Conservation (phyloP, 305 asterid genomes). For the Plantago lanceolata region DNA sequence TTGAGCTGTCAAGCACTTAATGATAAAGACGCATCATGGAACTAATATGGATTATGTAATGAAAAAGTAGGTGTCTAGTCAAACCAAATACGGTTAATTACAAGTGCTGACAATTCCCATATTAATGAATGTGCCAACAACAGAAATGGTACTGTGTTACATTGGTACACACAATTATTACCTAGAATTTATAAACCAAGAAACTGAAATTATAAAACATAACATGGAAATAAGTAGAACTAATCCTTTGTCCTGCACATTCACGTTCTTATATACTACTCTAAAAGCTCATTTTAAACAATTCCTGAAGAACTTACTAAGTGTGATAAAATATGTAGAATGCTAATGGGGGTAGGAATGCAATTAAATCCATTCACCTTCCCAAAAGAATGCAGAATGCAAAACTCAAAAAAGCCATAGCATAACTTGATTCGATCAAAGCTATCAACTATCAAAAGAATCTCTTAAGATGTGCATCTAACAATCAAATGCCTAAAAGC, state of each 20-base stretch:
- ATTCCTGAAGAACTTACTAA: conserved; percentile 4
- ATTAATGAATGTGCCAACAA: not conserved
- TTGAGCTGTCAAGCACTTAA: not conserved
- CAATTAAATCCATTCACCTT: not conserved
- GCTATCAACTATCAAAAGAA: no score
- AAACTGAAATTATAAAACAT: no score
- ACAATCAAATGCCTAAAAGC: not conserved
- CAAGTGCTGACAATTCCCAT: not conserved
- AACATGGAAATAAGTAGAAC: not conserved
- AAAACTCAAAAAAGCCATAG: no score
- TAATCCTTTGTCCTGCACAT: not conserved
- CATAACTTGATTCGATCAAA: no score
- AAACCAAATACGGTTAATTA: not conserved
- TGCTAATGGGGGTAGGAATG: not conserved
- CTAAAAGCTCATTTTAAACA: not conserved
- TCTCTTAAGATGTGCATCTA: not conserved
- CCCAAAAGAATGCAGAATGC: no score
- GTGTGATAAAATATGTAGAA: not conserved
- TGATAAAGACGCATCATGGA: not conserved
- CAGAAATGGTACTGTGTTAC: not conserved
- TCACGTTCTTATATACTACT: conserved; percentile 2
- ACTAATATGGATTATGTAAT: not conserved
- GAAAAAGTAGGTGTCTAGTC: not conserved
- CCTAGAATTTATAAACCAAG: not conserved
- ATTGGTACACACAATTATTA: not conserved